Evolutionary conservation across 441 rosid genomes (phyloP).

Genomic region (Brassica balearica): DNA sequence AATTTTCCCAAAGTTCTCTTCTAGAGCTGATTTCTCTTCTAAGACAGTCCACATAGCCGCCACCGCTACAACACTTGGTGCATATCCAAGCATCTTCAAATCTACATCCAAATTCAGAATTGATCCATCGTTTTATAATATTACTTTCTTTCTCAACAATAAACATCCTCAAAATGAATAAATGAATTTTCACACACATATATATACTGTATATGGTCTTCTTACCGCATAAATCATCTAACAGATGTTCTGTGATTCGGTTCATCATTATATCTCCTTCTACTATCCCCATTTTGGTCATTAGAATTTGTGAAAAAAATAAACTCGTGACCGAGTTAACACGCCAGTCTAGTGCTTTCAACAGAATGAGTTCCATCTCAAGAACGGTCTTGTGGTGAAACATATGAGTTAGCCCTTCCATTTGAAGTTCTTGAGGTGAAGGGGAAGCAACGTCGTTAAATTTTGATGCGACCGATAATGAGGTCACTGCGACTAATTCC

Average conservation of each 20-base stretch:
- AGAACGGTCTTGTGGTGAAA: conserved; percentile 59
- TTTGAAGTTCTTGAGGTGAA: conserved; percentile 62
- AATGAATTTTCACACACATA: not conserved
- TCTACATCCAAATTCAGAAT: conserved; percentile 41
- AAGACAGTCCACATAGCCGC: conserved; percentile 53
- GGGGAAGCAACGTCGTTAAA: conserved; percentile 57
- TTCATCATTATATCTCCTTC: conserved; percentile 33
- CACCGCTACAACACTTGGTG: conserved; percentile 62
- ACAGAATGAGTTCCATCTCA: conserved; percentile 63
- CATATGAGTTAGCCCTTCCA: conserved; percentile 63
- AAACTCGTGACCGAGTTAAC: conserved; percentile 58
- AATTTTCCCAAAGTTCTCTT: conserved; percentile 25
- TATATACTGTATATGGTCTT: not conserved
- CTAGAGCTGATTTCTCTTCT: conserved; percentile 40
- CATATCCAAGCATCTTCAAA: conserved; percentile 47
- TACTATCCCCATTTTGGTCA: conserved; percentile 23
- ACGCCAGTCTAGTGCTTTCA: conserved; percentile 66
- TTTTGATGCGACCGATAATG: conserved; percentile 75
- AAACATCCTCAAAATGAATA: not conserved
- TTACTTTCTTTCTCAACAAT: not conserved
- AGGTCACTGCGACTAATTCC: conserved; percentile 63
- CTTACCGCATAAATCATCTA: conserved; percentile 59
- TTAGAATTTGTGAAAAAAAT: conserved; percentile 56
- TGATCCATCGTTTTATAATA: not conserved
- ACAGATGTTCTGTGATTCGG: conserved; percentile 52